Percentiles rank a stretch among this genome's conserved stretches.
Evolutionary conservation across 2,329 filamentous ascomycete genomes (phyloP).

Genomic region (Fusarium udum): DNA sequence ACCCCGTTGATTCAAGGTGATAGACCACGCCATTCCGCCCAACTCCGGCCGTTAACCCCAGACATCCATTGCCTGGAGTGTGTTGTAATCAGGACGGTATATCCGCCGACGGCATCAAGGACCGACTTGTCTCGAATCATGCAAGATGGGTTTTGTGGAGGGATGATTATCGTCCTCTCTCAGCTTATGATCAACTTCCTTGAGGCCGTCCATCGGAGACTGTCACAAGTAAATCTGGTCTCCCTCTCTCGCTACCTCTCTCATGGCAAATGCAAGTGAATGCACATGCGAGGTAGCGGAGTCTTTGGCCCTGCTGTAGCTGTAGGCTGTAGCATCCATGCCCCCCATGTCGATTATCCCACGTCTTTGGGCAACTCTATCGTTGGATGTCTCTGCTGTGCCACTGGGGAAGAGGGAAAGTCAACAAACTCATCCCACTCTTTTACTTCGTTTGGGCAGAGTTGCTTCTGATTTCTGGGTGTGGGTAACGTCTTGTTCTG

Average conservation of each 20-base stretch:
- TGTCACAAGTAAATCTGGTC: conserved; percentile 24
- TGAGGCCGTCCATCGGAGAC: conserved; percentile 3
- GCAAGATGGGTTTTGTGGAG: conserved; percentile 12
- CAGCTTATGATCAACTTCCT: not conserved
- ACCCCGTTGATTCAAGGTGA: conserved; percentile 4
- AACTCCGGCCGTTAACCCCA: conserved; percentile 23
- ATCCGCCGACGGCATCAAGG: conserved; percentile 14
- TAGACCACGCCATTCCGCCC: conserved; percentile 26
- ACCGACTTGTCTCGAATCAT: conserved; percentile 20
- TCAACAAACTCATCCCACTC: conserved; percentile 8
- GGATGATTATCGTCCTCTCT: conserved; percentile 3
- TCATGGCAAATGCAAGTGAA: conserved; percentile 26
- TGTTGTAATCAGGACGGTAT: conserved; percentile 15
- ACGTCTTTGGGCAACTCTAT: conserved; percentile 6
- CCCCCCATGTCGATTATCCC: conserved; percentile 1
- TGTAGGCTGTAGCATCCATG: conserved; percentile 2
- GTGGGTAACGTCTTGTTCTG: conserved; percentile 30
- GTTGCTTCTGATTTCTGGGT: conserved; percentile 1
- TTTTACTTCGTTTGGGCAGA: conserved; percentile 6
- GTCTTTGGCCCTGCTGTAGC: conserved; percentile 7
- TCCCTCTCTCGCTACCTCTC: not conserved
- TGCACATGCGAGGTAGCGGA: conserved; percentile 32
- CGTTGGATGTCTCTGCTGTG: conserved; percentile 14
- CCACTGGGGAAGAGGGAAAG: not conserved
- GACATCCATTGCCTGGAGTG: not conserved